Percentiles rank a stretch among this genome's conserved stretches.
These are phyloP conservation scores for Plectosphaerella cucumerina DNA, from an alignment of 2,329 filamentous ascomycete species.

Conservation along the genomic window DNA sequence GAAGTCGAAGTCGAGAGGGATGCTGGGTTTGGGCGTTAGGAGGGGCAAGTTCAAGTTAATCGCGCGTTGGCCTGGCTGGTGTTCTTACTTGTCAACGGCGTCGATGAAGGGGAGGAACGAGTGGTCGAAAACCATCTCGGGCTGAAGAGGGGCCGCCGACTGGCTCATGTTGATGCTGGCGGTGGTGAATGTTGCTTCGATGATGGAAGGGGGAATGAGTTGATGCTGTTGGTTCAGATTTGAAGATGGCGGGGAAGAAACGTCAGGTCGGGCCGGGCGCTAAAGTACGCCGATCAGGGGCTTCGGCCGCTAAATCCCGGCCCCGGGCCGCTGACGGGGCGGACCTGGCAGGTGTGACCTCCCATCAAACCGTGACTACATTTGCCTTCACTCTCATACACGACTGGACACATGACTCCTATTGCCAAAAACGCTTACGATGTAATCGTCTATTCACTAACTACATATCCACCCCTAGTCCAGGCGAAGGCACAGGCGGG, in stretches of 20 bases:
- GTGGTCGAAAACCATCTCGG: background rate
- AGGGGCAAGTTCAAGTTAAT: conserved; percentile 8
- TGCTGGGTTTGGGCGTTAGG: conserved; percentile 24
- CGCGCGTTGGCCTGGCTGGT: background rate
- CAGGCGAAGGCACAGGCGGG: conserved; percentile 31
- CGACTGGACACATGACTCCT: no score
- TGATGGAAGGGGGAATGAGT: no score
- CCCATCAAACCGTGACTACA: no score
- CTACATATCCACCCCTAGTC: background rate
- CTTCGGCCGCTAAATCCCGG: no score
- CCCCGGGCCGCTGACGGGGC: no score
- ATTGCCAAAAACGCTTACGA: background rate
- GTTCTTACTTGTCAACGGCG: conserved; percentile 36
- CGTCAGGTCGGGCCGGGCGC: no score
- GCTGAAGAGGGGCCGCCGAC: background rate
- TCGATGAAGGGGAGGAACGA: conserved; percentile 24
- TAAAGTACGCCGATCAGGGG: no score
- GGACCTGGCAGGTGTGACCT: no score
- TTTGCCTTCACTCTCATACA: no score
- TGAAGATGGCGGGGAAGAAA: no score
- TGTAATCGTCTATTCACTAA: background rate
- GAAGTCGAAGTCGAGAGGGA: conserved; percentile 39
- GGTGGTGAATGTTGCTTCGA: background rate
- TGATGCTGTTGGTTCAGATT: no score
- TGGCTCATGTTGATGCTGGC: background rate